Evolutionary conservation across 2,329 filamentous ascomycete genomes (phyloP), one percentile per base, ranked within the genome.

Genomic region (Colletotrichum liriopes): DNA sequence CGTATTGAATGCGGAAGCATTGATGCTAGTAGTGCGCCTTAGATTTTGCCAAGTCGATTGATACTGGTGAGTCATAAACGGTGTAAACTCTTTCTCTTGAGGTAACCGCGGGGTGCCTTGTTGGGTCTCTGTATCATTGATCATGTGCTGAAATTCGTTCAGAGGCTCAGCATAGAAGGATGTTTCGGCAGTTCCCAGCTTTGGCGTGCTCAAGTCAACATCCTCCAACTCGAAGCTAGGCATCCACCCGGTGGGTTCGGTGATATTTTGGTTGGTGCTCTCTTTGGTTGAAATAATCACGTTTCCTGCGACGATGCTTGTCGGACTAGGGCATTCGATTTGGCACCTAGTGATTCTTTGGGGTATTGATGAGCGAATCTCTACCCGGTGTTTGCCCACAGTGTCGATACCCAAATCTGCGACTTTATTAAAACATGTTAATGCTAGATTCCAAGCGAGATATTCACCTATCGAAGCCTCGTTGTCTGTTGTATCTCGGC

Each of bases 401-500:
- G 61, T 64, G 8, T 35, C 1, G 3, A 64, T 23, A 1, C 61
- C 61, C 9, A 64, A 18, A 7, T 65, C 61, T 65, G 26, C 20
- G 5, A 0, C 29, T 8, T 43, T 1, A 26, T 64, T 3, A 64
- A n/a, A 29, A 65, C 12, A 1, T 6, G 1, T 1, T 3, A 1
- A 23, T 18, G 2, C 3, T 5, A 11, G 32, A 9, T 39, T 7
- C 6, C 0, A 2, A 58, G 2, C 1, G 1, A 32, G 1, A 12
- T n/a, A 16, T 51, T 32, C 16, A 39, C 63, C 63, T 0, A 65
- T 18, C 7, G 23, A 9, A 1, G 1, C 8, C 16, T 23, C 5
- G 2, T 7, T 26, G 12, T n/a, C 52, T 4, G 32, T 23, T 5
- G 9, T 11, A 18, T 41, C 51, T 6, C 1, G 18, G 2, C 39